Evolutionary conservation across 2,329 filamentous ascomycete species (phyloP).

Genomic region (Gyromitra esculenta): DNA sequence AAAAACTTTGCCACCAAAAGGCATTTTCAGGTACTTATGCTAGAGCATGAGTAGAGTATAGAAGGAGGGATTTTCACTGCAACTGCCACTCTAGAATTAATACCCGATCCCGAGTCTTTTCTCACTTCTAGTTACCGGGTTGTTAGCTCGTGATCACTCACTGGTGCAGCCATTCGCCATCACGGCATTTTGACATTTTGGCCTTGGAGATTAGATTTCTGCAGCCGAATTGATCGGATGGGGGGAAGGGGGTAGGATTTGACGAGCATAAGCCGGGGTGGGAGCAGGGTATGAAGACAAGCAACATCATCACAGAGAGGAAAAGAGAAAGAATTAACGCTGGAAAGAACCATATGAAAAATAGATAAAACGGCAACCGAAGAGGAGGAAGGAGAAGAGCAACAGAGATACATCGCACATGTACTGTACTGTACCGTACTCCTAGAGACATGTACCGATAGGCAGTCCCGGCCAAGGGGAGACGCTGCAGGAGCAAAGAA

Average conservation of each 20-base stretch:
- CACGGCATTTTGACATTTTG: constrained; percentile 40
- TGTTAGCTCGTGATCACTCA: constrained; percentile 42
- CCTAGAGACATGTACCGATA: neutral
- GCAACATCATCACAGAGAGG: constrained; percentile 12
- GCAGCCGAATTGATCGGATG: constrained; percentile 36
- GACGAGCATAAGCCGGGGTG: constrained; percentile 25
- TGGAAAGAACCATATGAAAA: neutral
- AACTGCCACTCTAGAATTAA: constrained; percentile 34
- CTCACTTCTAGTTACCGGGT: constrained; percentile 42
- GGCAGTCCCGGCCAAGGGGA: constrained; percentile 43
- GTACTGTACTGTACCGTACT: neutral
- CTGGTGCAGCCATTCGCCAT: constrained; percentile 44
- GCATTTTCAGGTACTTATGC: too few species aligned
- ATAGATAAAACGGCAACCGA: neutral
- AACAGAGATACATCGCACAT: neutral
- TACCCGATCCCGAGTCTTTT: constrained; percentile 39
- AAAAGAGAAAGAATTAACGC: neutral
- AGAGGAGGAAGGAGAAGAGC: neutral
- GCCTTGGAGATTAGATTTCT: constrained; percentile 46
- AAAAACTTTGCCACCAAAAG: too few species aligned
- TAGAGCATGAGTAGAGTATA: too few species aligned
- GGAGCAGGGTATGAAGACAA: constrained; percentile 9
- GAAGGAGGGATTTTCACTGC: constrained; percentile 40
- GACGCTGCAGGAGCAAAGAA: constrained; percentile 40
- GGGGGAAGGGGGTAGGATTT: constrained; percentile 15